Evolutionary conservation across 495 filamentous ascomycete species (phyloP).

Genomic region (Annulohypoxylon maeteangense): DNA sequence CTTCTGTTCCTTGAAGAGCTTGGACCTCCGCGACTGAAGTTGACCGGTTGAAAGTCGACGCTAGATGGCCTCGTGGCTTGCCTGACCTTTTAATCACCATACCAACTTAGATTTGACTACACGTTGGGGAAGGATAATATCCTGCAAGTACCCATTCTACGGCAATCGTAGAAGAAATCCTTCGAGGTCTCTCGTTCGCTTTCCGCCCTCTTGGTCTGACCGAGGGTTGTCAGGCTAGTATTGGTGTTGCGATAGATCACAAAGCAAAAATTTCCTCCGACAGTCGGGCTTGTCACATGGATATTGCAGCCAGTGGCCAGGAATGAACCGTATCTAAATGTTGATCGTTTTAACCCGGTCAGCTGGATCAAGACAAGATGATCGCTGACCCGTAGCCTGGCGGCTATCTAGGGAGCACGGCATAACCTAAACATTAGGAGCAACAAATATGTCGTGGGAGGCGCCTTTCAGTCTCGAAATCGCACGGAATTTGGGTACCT

Average conservation of each 20-base stretch:
- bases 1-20: slow-evolving; percentile 13
- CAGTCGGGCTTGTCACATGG: slow-evolving; percentile 26
- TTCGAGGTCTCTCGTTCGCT: slow-evolving; percentile 15
- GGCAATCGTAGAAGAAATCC: slow-evolving; percentile 10
- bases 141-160: slow-evolving; percentile 27
- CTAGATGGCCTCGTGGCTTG: slow-evolving; percentile 28
- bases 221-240: slow-evolving; percentile 25
- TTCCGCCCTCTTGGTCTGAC: slow-evolving; percentile 19
- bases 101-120: slow-evolving; percentile 34
- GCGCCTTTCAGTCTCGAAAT: slow-evolving; percentile 9
- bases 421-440: slow-evolving; percentile 20
- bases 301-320: not conserved
- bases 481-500: slow-evolving; percentile 10
- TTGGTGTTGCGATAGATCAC: slow-evolving; percentile 27
- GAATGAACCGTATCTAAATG: slow-evolving; percentile 14
- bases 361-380: slow-evolving; percentile 19
- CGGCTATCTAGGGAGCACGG: slow-evolving; percentile 31
- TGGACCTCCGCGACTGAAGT: slow-evolving; percentile 7
- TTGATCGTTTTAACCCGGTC: slow-evolving; percentile 22
- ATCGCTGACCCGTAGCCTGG: slow-evolving; percentile 14
- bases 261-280: slow-evolving; percentile 10
- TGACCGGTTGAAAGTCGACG: slow-evolving; percentile 12
- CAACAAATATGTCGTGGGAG: slow-evolving; percentile 10
- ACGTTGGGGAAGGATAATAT: slow-evolving; percentile 17
- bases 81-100: slow-evolving; percentile 16